phyloP scores from a whole-genome alignment of 768 basidiomycete species.

The Strobilomyces dryophilus region DNA sequence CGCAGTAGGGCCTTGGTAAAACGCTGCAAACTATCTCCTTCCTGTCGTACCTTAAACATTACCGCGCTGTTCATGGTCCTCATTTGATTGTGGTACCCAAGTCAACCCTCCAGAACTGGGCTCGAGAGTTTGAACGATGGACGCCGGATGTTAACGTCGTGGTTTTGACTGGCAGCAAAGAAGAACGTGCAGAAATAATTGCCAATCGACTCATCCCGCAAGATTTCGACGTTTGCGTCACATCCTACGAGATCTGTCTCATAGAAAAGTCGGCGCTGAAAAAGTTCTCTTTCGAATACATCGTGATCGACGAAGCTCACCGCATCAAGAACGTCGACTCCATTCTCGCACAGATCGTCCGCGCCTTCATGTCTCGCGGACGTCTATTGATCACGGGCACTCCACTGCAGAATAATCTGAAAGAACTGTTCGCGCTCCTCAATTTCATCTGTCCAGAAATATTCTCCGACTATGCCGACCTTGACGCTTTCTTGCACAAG shows the following conservation, averaged over 20 bases:
- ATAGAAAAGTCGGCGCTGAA: conserved; percentile 91
- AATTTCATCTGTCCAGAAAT: no score
- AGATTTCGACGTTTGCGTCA: conserved; percentile 92
- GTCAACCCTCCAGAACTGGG: conserved; percentile 96
- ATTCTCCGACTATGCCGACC: conserved; percentile 89
- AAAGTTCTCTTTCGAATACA: conserved; percentile 97
- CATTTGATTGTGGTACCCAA: conserved; percentile 99
- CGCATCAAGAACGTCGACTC: conserved; percentile 99
- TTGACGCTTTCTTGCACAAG: conserved; percentile 93
- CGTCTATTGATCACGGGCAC: conserved; percentile 95
- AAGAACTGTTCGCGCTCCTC: conserved; percentile 82
- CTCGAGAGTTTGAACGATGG: conserved; percentile 89
- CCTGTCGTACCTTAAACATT: conserved; percentile 89
- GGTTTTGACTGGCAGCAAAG: conserved; percentile 80
- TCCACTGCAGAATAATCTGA: conserved; percentile 93
- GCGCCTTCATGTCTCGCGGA: conserved; percentile 84
- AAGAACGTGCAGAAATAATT: conserved; percentile 84
- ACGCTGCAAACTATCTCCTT: conserved; percentile 98
- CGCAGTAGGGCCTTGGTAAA: conserved; percentile 87
- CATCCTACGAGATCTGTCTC: conserved; percentile 95
- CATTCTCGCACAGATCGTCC: conserved; percentile 90
- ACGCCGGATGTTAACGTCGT: conserved; percentile 82
- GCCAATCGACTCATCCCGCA: conserved; percentile 73
- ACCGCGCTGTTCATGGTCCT: conserved; percentile 69
- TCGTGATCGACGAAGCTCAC: conserved; percentile 97